Base-by-base conservation (phyloP, 176 grass and related monocot species). In the Zizania latifolia region DNA sequence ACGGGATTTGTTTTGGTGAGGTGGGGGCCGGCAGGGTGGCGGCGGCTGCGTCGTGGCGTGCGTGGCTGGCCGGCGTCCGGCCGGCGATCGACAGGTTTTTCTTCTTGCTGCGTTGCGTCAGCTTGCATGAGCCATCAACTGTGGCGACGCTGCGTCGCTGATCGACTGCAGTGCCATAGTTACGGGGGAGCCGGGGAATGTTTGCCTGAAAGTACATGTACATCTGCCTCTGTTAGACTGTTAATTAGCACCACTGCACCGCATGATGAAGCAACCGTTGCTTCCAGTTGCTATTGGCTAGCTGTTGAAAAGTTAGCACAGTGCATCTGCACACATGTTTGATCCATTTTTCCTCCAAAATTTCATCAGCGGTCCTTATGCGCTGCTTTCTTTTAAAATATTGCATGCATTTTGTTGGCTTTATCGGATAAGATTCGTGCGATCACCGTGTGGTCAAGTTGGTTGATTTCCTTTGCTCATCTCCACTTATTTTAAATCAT, bases 391-490 rank as follows among this genome's bases (percentile, higher is more conserved):
- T 4, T 10, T 43, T 28, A 2, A 28, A 28, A 29, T 43, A 44
- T 10, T 30, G 4, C 16, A 27, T 71, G 5, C 55, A 15, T 21
- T 50, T 63, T 31, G 10, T 36, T 15, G n/a, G 13, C 43, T 71
- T 72, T 64, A 53, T 40, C 16, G 68, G 41, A 64, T 54, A 72
- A 53, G 57, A 54, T 64, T 10, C 57, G 23, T 17, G 79, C 33
- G 10, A 55, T 55, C 58, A 3, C 6, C 58, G 23, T 64, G 68
- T 30, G 68, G 41, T 64, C 68, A 17, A 43, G 65, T 14, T 2
- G 0, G 15, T 9, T 27, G 16, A 21, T 30, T 33, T 53, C 28
- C 28, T 6, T 3, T 19, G 14, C 10, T 10, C 9, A 15, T 59
- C 6, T 19, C 3, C 7, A n/a, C n/a, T 38, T 11, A 51, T 1